Evolutionary conservation across 495 filamentous ascomycete genomes (phyloP).

Genomic region (Aspergillus avenaceus): DNA sequence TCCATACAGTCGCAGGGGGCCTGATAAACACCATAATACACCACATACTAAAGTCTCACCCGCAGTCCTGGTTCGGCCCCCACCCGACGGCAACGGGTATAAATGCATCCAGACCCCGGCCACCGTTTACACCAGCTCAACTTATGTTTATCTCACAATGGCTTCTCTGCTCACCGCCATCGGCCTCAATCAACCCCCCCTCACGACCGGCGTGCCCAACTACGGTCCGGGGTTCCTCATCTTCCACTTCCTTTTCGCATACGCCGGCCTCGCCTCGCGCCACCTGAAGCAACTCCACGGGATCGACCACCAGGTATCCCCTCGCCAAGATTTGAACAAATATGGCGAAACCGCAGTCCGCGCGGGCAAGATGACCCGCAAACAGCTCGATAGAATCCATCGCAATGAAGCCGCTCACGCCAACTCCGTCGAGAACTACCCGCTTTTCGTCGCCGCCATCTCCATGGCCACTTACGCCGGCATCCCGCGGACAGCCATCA

Average conservation of each 20-base stretch:
- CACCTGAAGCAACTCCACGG: constrained; percentile 43
- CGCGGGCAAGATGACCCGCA: constrained; percentile 42
- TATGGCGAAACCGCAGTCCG: constrained; percentile 43
- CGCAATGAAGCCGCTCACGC: constrained; percentile 45
- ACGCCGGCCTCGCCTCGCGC: constrained; percentile 44
- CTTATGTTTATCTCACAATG: constrained; percentile 4
- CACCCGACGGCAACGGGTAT: no score
- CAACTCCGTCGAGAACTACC: constrained; percentile 43
- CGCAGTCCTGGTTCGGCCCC: not conserved
- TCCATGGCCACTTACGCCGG: constrained; percentile 20
- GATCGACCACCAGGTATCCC: constrained; percentile 46
- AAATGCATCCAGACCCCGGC: no score
- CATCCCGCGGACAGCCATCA: constrained; percentile 16
- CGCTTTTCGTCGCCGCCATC: constrained; percentile 20
- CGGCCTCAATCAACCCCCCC: constrained; percentile 17
- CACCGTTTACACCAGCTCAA: no score
- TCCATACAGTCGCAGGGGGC: no score
- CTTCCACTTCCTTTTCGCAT: constrained; percentile 47
- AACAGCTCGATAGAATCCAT: constrained; percentile 38
- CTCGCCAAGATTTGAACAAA: constrained; percentile 41
- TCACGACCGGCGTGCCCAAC: constrained; percentile 18
- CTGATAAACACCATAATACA: no score
- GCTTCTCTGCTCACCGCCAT: constrained; percentile 14
- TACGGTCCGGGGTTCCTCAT: constrained; percentile 36
- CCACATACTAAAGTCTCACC: no score